Base-by-base conservation (phyloP, 805 yeast species). In the Kodamaea kakaduensis region DNA sequence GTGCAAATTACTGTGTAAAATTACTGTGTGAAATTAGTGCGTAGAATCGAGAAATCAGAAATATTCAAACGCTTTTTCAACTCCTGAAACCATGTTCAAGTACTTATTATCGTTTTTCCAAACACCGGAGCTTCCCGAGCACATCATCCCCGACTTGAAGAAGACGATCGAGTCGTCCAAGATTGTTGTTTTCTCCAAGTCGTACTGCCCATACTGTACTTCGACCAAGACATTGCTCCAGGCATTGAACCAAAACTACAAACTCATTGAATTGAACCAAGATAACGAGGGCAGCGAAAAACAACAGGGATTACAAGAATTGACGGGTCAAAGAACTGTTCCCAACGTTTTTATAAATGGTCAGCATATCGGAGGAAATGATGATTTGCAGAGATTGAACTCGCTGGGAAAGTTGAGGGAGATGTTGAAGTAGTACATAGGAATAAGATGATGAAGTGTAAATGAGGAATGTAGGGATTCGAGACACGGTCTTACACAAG, bases 141-240 rank as follows among this genome's bases (percentile, higher is more conserved):
- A 29, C 21, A 28, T 34, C 25, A 17, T 34, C 14, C 33, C 38
- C 9, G 33, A 24, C 4, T 24, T 34, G 25, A 25, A 22, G 13
- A 30, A 34, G 29, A 30, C 32, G 10, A 43, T 49, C 12, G 37
- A 20, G 7, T 22, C 43, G 5, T 37, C 46, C 25, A 45, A 44
- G 31, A 43, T 55, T 2, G 48, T 51, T 13, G 51, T 56, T 5
- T 56, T 43, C 29, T 59, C 65, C 33, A 61, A 61, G 45, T 25
- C 59, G 32, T 67, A 68, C 46, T 66, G 77, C 45, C 75, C 77
- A 23, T 63, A 64, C 46, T 51, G 68, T 64, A 17, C 36, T 42
- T 39, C 59, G 61, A 36, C 64, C 69, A 77, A 69, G 65, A 56
- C 54, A 27, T 34, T 50, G 15, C 38, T 56, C 17, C 30, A 32